A percentile compares a stretch with the other conserved stretches of the same genome.
Evolutionary conservation across 352 stramenopile genomes (phyloP).

Genomic region (Elongisporangium senticosum): DNA sequence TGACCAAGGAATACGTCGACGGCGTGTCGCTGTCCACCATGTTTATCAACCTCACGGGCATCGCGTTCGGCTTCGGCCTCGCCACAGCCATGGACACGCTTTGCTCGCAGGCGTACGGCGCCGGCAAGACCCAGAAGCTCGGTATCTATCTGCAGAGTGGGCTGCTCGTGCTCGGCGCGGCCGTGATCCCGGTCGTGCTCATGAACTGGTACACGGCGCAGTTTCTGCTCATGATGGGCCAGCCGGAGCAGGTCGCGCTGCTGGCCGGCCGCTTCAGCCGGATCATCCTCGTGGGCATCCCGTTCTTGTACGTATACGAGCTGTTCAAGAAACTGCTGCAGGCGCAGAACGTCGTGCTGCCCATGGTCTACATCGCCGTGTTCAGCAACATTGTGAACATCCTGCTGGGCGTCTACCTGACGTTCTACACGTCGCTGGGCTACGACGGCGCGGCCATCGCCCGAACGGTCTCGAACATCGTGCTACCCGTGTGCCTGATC

Average conservation of each 20-base stretch:
- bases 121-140: slow-evolving; percentile 59
- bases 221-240: slow-evolving; percentile 60
- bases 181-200: slow-evolving; percentile 53
- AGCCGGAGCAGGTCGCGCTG: slow-evolving; percentile 59
- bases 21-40: slow-evolving; percentile 62
- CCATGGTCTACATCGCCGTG: slow-evolving; percentile 79
- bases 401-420: slow-evolving; percentile 63
- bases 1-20: slow-evolving; percentile 71
- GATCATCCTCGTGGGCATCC: slow-evolving; percentile 63
- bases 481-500: slow-evolving; percentile 48
- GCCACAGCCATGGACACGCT: slow-evolving; percentile 87
- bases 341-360: slow-evolving; percentile 79
- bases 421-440: slow-evolving; percentile 70
- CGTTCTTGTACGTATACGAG: slow-evolving; percentile 84
- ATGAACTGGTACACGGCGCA: slow-evolving; percentile 71
- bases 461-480: slow-evolving; percentile 46
- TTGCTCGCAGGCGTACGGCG: slow-evolving; percentile 78
- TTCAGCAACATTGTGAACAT: slow-evolving; percentile 78
- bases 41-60: slow-evolving; percentile 80
- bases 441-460: slow-evolving; percentile 81
- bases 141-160: slow-evolving; percentile 84
- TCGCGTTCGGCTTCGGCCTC: slow-evolving; percentile 73
- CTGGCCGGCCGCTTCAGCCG: slow-evolving; percentile 71
- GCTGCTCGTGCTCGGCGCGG: slow-evolving; percentile 52
- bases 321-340: slow-evolving; percentile 82